Evolutionary conservation across 2,329 filamentous ascomycete genomes (phyloP).

Genomic region (Xylaria sp.): DNA sequence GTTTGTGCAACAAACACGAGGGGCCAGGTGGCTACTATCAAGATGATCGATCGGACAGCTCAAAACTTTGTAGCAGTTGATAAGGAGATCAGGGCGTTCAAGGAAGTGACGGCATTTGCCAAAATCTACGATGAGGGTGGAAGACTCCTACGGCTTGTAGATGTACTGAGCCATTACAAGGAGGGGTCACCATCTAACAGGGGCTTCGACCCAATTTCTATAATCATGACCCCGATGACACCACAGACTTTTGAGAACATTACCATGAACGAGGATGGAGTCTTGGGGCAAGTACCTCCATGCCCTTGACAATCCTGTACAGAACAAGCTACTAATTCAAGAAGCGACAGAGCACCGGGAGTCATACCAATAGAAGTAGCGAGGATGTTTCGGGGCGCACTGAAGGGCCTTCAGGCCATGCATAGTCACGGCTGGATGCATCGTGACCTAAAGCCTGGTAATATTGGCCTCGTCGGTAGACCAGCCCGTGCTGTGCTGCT

Average conservation of each 20-base stretch:
- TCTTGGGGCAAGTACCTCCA: neutral
- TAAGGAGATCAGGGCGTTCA: neutral
- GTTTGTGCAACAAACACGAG: neutral
- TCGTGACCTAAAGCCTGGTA: slow-evolving; percentile 10
- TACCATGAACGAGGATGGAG: too few species aligned
- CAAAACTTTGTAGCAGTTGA: neutral
- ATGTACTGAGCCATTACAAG: too few species aligned
- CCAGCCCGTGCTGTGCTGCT: neutral
- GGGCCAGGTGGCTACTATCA: neutral
- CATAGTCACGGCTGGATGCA: slow-evolving; percentile 11
- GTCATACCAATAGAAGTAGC: slow-evolving; percentile 4
- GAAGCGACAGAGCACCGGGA: neutral
- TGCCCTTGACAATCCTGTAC: neutral
- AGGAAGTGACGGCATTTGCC: neutral
- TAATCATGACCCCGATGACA: neutral
- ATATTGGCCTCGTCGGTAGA: slow-evolving; percentile 7
- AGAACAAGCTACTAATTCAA: neutral
- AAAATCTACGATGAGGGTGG: neutral
- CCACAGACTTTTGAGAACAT: neutral
- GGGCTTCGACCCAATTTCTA: neutral
- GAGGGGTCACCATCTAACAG: neutral
- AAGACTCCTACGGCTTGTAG: too few species aligned
- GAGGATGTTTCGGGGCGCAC: neutral
- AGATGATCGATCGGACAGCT: neutral
- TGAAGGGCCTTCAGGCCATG: neutral